A percentile compares a stretch with the other conserved stretches of the same genome.
These are phyloP conservation scores for Penicillium turbatum DNA, from an alignment of 495 filamentous ascomycete species.

Conservation along the genomic window DNA sequence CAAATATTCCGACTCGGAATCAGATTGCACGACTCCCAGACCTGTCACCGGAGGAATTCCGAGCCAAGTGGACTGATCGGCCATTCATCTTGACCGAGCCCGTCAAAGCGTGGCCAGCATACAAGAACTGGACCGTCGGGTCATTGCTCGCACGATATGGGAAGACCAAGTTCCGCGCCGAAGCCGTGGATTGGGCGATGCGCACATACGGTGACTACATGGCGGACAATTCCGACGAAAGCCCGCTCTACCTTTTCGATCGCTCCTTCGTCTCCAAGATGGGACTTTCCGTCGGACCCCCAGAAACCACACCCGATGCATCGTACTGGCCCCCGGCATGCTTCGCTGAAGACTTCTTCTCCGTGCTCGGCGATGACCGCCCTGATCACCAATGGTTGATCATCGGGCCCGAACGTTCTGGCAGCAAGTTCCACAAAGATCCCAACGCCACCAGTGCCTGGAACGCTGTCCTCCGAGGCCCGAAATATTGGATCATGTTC, in stretches of 20 bases:
- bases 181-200: constrained; percentile 90
- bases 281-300: constrained; percentile 56
- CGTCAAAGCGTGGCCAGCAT: constrained; percentile 81
- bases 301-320: constrained; percentile 39
- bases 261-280: constrained; percentile 85
- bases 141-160: constrained; percentile 59
- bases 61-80: constrained; percentile 65
- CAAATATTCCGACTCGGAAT: constrained; percentile 68
- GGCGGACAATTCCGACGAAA: constrained; percentile 77
- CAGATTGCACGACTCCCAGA: constrained; percentile 64
- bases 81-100: constrained; percentile 87
- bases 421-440: constrained; percentile 94
- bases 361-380: constrained; percentile 69
- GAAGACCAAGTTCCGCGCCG: constrained; percentile 71
- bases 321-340: constrained; percentile 81
- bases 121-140: constrained; percentile 66
- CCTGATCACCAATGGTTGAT: constrained; percentile 94
- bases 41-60: constrained; percentile 70
- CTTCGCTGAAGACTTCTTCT: constrained; percentile 87
- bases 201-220: constrained; percentile 79
- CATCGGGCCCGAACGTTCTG: constrained; percentile 81
- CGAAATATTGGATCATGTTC: constrained; percentile 99
- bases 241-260: constrained; percentile 92
- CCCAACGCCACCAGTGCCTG: constrained; percentile 78
- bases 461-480: constrained; percentile 89